Base-by-base conservation (phyloP, 345 rosid species). In the Boechera stricta region DNA sequence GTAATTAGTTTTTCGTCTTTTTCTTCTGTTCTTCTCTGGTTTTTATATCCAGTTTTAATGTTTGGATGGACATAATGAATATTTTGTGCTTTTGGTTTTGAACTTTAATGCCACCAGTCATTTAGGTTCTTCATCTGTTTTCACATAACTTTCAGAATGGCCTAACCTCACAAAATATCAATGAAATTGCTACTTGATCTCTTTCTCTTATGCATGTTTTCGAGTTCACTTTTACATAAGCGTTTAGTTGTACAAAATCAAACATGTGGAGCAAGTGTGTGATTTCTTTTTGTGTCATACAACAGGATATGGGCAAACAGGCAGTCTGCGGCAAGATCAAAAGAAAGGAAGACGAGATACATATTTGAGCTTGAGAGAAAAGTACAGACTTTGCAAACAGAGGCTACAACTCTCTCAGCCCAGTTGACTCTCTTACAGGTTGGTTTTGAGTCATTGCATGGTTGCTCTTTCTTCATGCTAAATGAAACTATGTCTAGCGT, bases 271-370 rank as follows among this genome's bases (percentile, higher is more conserved):
- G 32, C 29, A 32, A 65, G 65, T 28, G 11, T 31, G 13, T 77
- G 62, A 56, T 56, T 29, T 55, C 38, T 64, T 33, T 44, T 56
- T 64, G 64, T 48, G 18, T 66, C 35, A 47, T 64, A 39, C 32
- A 4, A 71, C 73, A 95, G 99, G 90, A 91, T 95, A 53, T 91
- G 97, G 97, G 99, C 98, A 6, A 93, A 93, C 65, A 87, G 98
- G 86, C 98, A 94, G 80, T 94, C 98, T 2, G 98, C 98, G 10
- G 98, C 97, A 31, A 83, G 97, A 80, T 94, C 97, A 38, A 94
- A 94, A 86, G 97, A 94, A 84, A 86, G 97, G 83, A 94, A 94
- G 84, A 90, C 91, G 89, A 86, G 97, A 39, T 92, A 92, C 82
- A 94, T 92, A 72, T 87, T 89, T 47, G 98, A 94, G 84, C 96